Percentiles rank a stretch among this genome's conserved stretches.
Conservation (phyloP, 2,329 filamentous ascomycete genomes). For the Epicoccum nigrum region DNA sequence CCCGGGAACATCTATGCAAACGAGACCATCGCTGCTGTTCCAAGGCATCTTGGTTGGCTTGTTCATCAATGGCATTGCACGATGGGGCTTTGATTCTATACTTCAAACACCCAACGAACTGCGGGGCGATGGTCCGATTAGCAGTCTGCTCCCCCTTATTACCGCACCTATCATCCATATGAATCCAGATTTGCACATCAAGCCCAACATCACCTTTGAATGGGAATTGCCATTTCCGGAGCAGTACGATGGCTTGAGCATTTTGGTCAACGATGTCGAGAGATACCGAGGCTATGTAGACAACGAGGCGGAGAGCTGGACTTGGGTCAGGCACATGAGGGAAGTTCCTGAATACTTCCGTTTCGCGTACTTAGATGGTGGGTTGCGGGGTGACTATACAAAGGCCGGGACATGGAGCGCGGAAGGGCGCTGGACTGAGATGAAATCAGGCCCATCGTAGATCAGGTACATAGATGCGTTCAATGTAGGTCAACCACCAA, state of each 20-base stretch:
- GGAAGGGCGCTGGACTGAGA: constrained; percentile 69
- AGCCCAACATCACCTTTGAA: constrained; percentile 67
- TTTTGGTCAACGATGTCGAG: constrained; percentile 87
- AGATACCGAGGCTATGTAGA: constrained; percentile 63
- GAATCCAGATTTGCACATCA: constrained; percentile 52
- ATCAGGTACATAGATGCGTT: background rate
- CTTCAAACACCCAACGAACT: constrained; percentile 80
- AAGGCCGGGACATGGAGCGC: constrained; percentile 73
- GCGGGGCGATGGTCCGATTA: constrained; percentile 60
- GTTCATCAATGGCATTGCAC: constrained; percentile 90
- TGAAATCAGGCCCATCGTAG: constrained; percentile 63
- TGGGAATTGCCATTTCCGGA: constrained; percentile 57
- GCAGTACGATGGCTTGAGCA: constrained; percentile 73
- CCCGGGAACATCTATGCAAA: constrained; percentile 88
- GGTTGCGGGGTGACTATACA: constrained; percentile 71
- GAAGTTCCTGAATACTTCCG: constrained; percentile 73
- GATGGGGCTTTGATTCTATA: constrained; percentile 91
- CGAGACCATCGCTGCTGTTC: constrained; percentile 80
- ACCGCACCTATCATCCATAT: constrained; percentile 50
- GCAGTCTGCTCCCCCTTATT: constrained; percentile 64
- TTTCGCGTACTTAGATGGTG: constrained; percentile 75
- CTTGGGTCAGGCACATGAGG: constrained; percentile 62
- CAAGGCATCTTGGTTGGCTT: constrained; percentile 89
- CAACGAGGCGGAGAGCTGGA: constrained; percentile 52
- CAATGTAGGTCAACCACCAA: no score